Evolutionary conservation across 2,329 filamentous ascomycete genomes (phyloP).

Genomic region (Myriosclerotinia curreyana): DNA sequence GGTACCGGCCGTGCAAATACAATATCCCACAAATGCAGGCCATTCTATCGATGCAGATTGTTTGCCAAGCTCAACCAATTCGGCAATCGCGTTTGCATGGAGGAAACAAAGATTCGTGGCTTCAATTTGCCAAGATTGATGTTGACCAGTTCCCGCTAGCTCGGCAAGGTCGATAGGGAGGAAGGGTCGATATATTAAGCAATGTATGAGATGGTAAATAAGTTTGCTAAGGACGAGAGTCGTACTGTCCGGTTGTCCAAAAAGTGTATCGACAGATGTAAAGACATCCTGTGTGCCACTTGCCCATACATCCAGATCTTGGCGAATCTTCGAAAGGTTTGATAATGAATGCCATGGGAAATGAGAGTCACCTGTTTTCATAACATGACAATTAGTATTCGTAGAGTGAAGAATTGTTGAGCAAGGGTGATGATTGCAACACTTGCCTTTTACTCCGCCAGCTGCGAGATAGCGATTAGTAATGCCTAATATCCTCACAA

Average conservation of each 20-base stretch:
- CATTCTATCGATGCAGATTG: slow-evolving; percentile 74
- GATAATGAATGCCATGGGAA: slow-evolving; percentile 89
- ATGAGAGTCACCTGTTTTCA: slow-evolving; percentile 66
- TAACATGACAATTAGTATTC: slow-evolving; percentile 16
- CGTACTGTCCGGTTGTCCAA: slow-evolving; percentile 75
- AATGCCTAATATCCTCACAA: slow-evolving; percentile 75
- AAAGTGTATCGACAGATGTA: slow-evolving; percentile 69
- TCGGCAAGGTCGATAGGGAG: slow-evolving; percentile 80
- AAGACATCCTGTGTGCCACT: slow-evolving; percentile 78
- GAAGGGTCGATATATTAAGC: slow-evolving; percentile 82
- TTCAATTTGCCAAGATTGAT: slow-evolving; percentile 91
- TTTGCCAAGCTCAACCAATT: slow-evolving; percentile 70
- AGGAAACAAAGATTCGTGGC: slow-evolving; percentile 83
- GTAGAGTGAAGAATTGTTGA: neutral
- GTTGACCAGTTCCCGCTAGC: slow-evolving; percentile 73
- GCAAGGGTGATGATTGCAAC: slow-evolving; percentile 2
- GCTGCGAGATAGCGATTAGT: slow-evolving; percentile 82
- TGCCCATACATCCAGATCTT: slow-evolving; percentile 82
- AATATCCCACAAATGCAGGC: slow-evolving; percentile 84
- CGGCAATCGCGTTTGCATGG: slow-evolving; percentile 83
- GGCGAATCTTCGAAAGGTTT: slow-evolving; percentile 79
- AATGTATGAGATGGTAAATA: slow-evolving; percentile 83
- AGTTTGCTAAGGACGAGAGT: slow-evolving; percentile 79
- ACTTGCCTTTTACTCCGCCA: slow-evolving; percentile 66
- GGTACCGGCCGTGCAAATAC: slow-evolving; percentile 80